Evolutionary conservation across 2,329 filamentous ascomycete genomes (phyloP), one percentile per base, ranked within the genome.

Genomic region (Pseudogymnoascus sp.): DNA sequence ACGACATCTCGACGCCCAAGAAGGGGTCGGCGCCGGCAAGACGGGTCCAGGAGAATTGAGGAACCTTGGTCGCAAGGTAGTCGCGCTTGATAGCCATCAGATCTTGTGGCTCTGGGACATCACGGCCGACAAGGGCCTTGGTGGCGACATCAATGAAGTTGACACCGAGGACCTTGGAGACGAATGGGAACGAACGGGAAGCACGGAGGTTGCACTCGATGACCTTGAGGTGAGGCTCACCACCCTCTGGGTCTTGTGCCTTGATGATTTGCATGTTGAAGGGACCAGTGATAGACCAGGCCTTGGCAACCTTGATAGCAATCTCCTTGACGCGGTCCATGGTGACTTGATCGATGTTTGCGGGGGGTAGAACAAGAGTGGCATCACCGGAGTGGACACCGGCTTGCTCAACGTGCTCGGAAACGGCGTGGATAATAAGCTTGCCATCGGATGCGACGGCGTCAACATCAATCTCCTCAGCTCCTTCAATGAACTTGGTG

Each of bases 201-300:
- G 93, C 94, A 75, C 93, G 93, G 66, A 97, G 86, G 77, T 97
- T 97, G 81, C 93, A 97, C 79, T 97, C 93, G 66, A 97, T 97
- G 72, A 97, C 93, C 82, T 97, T 97, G 67, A 97, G 84, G 28
- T 84, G 81, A 35, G 90, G 85, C 72, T 88, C 84, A 62, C 87
- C 88, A 63, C 89, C 89, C 64, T 90, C 86, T 33, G 88, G 85
- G 71, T 89, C 81, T 11, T 90, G 82, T 36, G 90, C 91, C 80
- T 96, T 96, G 84, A 99, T 97, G 77, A 99, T 96, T 75, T 99
- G 94, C 93, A 99, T 97, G 84, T 99, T 99, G 86, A 97, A 99
- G 64, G 94, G 94, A 62, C 94, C 94, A 19, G 92, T 97, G 75
- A 97, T 97, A 72, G 84, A 92, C 91, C 93, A 97, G 58, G 94